These are phyloP conservation scores for Suhomyces xylopsoci DNA, from an alignment of 805 yeast species.

Conservation along the genomic window DNA sequence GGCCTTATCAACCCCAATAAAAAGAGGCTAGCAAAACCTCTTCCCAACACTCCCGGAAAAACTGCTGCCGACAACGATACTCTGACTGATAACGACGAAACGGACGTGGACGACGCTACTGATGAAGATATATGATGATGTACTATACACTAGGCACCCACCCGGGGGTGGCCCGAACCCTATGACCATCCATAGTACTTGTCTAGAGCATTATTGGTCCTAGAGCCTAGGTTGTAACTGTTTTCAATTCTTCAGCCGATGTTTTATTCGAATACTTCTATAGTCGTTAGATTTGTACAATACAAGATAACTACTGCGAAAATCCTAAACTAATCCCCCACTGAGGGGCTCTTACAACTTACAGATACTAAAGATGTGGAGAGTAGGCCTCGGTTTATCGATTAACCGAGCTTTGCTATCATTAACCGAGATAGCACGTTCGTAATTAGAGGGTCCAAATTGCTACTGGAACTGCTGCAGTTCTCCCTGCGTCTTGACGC, in stretches of 20 bases:
- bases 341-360: not conserved
- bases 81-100: constrained; percentile 12
- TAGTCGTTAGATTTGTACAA: not conserved
- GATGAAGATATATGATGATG: constrained; percentile 9
- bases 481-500: not conserved
- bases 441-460: not conserved
- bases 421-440: not conserved
- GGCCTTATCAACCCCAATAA: constrained; percentile 5
- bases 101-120: constrained; percentile 14
- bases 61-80: not conserved
- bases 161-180: not conserved
- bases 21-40: constrained; percentile 5
- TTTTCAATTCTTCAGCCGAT: not conserved
- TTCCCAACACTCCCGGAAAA: not conserved
- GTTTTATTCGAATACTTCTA: not conserved
- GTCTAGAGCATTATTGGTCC: not conserved
- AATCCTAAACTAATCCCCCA: not conserved
- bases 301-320: not conserved
- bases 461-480: not conserved
- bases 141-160: not conserved
- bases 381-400: not conserved
- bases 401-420: not conserved
- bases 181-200: not conserved
- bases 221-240: not conserved
- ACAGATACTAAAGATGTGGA: not conserved